A percentile compares a stretch with the other conserved stretches of the same genome.
phyloP scores from a whole-genome alignment of 768 basidiomycete genomes.

The Rhodotorula graminis region DNA sequence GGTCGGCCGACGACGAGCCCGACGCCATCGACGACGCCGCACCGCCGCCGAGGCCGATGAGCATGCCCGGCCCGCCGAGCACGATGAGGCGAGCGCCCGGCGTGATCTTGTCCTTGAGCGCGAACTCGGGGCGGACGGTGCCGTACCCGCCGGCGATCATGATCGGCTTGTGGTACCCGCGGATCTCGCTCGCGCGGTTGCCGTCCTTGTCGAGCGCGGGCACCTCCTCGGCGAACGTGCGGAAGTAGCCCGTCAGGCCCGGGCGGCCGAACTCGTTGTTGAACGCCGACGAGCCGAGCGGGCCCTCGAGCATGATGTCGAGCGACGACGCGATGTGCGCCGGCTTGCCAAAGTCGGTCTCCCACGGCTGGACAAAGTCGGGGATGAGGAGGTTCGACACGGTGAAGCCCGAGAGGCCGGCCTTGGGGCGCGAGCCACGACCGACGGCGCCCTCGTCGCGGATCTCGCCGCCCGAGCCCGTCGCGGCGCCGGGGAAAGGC shows the following conservation, averaged over 20 bases:
- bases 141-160: conserved; percentile 99
- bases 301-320: conserved; percentile 96
- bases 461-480: conserved; percentile 97
- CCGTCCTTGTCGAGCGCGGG: conserved; percentile 51
- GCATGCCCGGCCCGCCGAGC: conserved; percentile 88
- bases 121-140: conserved; percentile 77
- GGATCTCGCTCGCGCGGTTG: conserved; percentile 56
- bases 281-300: conserved; percentile 89
- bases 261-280: conserved; percentile 98
- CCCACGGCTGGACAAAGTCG: conserved; percentile 88
- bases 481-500: conserved; percentile 96
- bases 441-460: conserved; percentile 97
- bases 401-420: conserved; percentile 86
- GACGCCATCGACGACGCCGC: conserved; percentile 91
- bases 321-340: conserved; percentile 84
- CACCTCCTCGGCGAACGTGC: conserved; percentile 81
- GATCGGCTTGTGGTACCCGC: conserved; percentile 98
- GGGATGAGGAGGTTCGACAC: conserved; percentile 91
- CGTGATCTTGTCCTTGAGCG: conserved; percentile 69
- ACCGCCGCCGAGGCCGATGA: conserved; percentile 94
- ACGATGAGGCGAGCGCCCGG: conserved; percentile 84
- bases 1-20: conserved; percentile 80
- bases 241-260: conserved; percentile 85
- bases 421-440: conserved; percentile 90
- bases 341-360: conserved; percentile 85